phyloP scores from a whole-genome alignment of 2,329 filamentous ascomycete genomes.

The Neocucurbitaria cava region DNA sequence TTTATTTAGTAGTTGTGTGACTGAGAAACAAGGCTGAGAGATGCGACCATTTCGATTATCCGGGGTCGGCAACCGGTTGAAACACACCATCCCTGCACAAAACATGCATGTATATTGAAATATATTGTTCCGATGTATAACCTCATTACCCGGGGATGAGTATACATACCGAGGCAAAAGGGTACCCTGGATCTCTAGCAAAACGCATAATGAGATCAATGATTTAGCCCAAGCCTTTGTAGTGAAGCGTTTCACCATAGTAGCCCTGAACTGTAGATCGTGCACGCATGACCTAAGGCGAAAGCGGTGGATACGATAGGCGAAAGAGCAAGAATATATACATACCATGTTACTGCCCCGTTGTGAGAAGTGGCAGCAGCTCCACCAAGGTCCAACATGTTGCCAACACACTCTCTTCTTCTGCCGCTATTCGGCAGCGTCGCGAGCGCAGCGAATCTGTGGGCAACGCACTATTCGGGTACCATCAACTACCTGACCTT shows the following conservation, averaged over 20 bases:
- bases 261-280: conserved; percentile 12
- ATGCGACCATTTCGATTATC: not conserved
- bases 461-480: conserved; percentile 40
- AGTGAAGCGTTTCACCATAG: conserved; percentile 21
- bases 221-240: conserved; percentile 10
- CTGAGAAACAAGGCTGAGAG: conserved; percentile 7
- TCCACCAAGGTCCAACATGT: conserved; percentile 21
- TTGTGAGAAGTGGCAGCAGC: not conserved
- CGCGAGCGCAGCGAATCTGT: conserved; percentile 36
- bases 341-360: conserved; percentile 7
- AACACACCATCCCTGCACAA: conserved; percentile 14
- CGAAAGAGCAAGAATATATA: conserved; percentile 11
- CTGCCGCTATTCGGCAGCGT: conserved; percentile 34
- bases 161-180: conserved; percentile 6
- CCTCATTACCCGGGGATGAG: conserved; percentile 18
- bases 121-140: conserved; percentile 15
- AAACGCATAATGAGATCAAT: conserved; percentile 9
- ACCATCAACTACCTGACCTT: conserved; percentile 39
- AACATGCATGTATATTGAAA: conserved; percentile 19
- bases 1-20: not conserved
- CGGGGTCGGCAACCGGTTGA: conserved; percentile 13
- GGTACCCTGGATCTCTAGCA: conserved; percentile 6
- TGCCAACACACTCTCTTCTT: conserved; percentile 28
- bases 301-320: conserved; percentile 9
- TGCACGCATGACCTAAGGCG: conserved; percentile 13